Evolutionary conservation across 371 early-diverging fungal species (phyloP).

Genomic region (Mucor mucedo): DNA sequence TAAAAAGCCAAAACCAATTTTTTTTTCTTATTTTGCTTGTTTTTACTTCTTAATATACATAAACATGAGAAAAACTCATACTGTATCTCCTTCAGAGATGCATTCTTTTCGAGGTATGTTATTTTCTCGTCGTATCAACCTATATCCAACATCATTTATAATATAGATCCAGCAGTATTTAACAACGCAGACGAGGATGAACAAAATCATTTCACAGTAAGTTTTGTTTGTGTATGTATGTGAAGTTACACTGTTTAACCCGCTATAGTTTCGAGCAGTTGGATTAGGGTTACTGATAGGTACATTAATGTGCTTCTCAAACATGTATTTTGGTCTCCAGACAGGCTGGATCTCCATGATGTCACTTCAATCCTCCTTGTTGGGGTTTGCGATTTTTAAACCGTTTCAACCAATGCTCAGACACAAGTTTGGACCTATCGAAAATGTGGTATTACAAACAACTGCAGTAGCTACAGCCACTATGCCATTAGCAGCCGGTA

Average conservation of each 20-base stretch:
- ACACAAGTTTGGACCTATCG: slow-evolving; percentile 71
- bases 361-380: slow-evolving; percentile 82
- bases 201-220: slow-evolving; percentile 30
- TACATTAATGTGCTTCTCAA: slow-evolving; percentile 77
- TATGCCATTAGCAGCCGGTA: slow-evolving; percentile 82
- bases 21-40: slow-evolving; percentile 1
- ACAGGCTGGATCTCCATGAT: slow-evolving; percentile 91
- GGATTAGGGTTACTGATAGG: slow-evolving; percentile 73
- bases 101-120: slow-evolving; percentile 22
- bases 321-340: slow-evolving; percentile 87
- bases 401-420: slow-evolving; percentile 54
- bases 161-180: slow-evolving; percentile 1
- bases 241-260: neutral
- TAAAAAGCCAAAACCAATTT: neutral
- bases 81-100: slow-evolving; percentile 3
- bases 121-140: neutral
- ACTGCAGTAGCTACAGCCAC: slow-evolving; percentile 86
- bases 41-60: neutral
- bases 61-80: neutral
- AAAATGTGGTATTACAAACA: slow-evolving; percentile 84
- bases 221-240: neutral
- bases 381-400: slow-evolving; percentile 80
- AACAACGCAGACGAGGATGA: neutral
- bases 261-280: slow-evolving; percentile 57
- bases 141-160: neutral